Base-by-base conservation (phyloP, 805 yeast species). In the Yarrowia porcina region DNA sequence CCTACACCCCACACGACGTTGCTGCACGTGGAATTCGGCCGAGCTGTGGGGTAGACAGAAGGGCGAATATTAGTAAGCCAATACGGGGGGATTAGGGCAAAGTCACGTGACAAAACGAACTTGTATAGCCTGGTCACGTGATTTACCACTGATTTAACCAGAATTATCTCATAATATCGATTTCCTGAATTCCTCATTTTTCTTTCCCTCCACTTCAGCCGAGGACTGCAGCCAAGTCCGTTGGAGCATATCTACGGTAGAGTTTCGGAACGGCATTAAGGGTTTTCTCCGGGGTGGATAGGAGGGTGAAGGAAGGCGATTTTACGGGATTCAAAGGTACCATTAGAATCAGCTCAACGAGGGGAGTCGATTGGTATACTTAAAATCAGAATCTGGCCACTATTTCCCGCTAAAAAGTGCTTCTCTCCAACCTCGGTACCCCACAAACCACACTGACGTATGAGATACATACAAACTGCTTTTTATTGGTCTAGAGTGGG, bases 1-100 rank as follows among this genome's bases (percentile, higher is more conserved):
- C 13, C 12, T 5, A 8, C 21, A 8, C 50, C 50, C 50, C 50
- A 44, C 50, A 17, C 41, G 23, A 36, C 41, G 23, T 17, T 27
- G 35, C 50, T 44, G 50, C 50, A 44, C 50, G 50, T 44, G 50
- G 50, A 44, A 44, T 27, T 44, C 50, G 35, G 50, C 35, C 50
- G 35, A 44, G 15, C 23, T 30, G 54, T 47, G 54, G 54, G 54
- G 54, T 30, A 47, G n/a, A n/a, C n/a, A n/a, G n/a, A n/a, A n/a
- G n/a, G n/a, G n/a, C n/a, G n/a, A n/a, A n/a, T n/a, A n/a, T n/a
- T n/a, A n/a, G n/a, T n/a, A n/a, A n/a, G n/a, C n/a, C n/a, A n/a
- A n/a, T n/a, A n/a, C n/a, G n/a, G n/a, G n/a, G n/a, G n/a, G n/a
- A n/a, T n/a, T n/a, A n/a, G n/a, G n/a, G n/a, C 8, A 25, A 4